A percentile compares a stretch with the other conserved stretches of the same genome.
Evolutionary conservation across 345 rosid species (phyloP).

Genomic region (Pistacia vera): DNA sequence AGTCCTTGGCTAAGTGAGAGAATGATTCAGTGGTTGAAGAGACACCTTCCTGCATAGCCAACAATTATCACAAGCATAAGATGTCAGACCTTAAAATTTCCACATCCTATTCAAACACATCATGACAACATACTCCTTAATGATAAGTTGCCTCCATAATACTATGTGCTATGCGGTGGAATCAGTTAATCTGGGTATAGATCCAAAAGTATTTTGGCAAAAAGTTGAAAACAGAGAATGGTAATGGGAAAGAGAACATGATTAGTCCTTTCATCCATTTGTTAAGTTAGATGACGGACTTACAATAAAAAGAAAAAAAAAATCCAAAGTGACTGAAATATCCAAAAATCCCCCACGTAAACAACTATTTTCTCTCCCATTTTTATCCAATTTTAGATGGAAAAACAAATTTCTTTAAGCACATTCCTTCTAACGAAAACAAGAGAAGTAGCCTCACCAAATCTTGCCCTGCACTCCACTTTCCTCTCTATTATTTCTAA

Average conservation of each 20-base stretch:
- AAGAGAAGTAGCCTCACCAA: neutral
- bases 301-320: too few relatives aligned
- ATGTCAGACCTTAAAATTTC: conserved; percentile 5
- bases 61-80: conserved; percentile 12
- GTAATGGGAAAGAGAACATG: neutral
- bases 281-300: too few relatives aligned
- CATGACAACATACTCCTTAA: conserved; percentile 3
- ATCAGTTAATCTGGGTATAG: neutral
- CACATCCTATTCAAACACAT: neutral
- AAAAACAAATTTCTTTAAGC: too few relatives aligned
- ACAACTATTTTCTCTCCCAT: too few relatives aligned
- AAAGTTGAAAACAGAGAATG: neutral
- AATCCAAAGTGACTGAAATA: neutral
- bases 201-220: neutral
- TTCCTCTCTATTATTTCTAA: too few relatives aligned
- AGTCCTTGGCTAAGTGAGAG: conserved; percentile 29
- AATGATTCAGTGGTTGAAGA: conserved; percentile 64
- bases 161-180: neutral
- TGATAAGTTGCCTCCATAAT: neutral
- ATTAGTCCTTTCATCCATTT: too few relatives aligned
- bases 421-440: too few relatives aligned
- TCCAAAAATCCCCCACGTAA: neutral
- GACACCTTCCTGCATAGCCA: conserved; percentile 70
- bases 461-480: too few relatives aligned
- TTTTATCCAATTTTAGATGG: too few relatives aligned